phyloP scores from a whole-genome alignment of 495 filamentous ascomycete genomes.

The Aspergillus steynii region DNA sequence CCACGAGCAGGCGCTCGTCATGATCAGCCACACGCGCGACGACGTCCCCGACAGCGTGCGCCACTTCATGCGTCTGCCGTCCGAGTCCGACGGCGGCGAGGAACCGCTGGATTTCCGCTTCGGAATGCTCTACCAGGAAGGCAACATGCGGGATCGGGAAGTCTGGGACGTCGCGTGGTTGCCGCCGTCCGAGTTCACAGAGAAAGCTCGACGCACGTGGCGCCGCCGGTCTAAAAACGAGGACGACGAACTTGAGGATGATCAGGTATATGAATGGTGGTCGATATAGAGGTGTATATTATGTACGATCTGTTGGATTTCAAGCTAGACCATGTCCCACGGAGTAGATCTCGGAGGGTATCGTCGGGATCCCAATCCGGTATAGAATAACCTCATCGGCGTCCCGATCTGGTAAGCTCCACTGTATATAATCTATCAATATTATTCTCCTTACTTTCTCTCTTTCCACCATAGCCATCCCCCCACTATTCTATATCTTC shows the following conservation, averaged over 20 bases:
- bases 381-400: neutral
- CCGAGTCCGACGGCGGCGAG: constrained; percentile 43
- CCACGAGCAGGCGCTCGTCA: constrained; percentile 73
- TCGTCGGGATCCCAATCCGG: neutral
- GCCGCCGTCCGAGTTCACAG: constrained; percentile 19
- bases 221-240: neutral
- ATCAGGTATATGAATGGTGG: constrained; percentile 17
- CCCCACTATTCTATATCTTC: neutral
- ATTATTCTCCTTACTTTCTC: no score
- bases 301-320: no score
- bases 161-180: constrained; percentile 36
- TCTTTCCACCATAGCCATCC: neutral
- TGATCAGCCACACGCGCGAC: constrained; percentile 85
- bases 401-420: neutral
- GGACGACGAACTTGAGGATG: constrained; percentile 11
- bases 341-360: no score
- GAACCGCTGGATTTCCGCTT: constrained; percentile 38
- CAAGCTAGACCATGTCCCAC: no score
- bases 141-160: constrained; percentile 19
- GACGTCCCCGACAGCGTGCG: constrained; percentile 81
- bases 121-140: constrained; percentile 27
- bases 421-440: no score
- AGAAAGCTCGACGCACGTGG: constrained; percentile 7
- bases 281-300: constrained; percentile 7
- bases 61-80: constrained; percentile 78